Conservation (phyloP, 176 grass and related monocot genomes). For the Poa pratensis region DNA sequence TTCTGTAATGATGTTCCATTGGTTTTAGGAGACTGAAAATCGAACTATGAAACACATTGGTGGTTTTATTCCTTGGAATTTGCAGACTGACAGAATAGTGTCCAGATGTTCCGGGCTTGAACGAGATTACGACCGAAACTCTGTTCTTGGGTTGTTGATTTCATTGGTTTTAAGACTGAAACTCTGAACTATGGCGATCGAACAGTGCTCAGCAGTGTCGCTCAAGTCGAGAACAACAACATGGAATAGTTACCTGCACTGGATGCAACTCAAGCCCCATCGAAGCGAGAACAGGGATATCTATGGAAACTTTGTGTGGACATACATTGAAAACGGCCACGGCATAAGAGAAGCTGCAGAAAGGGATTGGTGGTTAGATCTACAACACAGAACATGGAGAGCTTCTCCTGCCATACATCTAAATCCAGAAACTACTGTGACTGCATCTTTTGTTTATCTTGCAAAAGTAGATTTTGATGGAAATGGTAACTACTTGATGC, state of each 20-base stretch:
- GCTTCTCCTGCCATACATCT: background rate
- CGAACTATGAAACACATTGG: background rate
- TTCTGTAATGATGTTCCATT: background rate
- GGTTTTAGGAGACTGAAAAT: background rate
- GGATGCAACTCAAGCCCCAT: slow-evolving; percentile 74
- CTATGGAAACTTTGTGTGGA: slow-evolving; percentile 56
- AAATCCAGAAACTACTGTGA: slow-evolving; percentile 1
- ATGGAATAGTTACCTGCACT: slow-evolving; percentile 62
- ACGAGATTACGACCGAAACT: background rate
- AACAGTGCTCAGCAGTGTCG: background rate
- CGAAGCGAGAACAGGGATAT: slow-evolving; percentile 58
- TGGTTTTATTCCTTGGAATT: background rate
- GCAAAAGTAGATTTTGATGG: background rate
- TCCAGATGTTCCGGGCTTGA: background rate
- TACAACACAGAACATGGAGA: background rate
- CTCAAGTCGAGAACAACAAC: background rate
- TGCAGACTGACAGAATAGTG: background rate
- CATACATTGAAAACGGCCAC: slow-evolving; percentile 75
- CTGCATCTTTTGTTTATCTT: slow-evolving; percentile 21
- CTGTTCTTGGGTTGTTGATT: background rate
- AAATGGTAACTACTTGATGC: background rate
- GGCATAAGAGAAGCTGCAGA: slow-evolving; percentile 68
- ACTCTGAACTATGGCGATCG: background rate
- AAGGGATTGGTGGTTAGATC: slow-evolving; percentile 12
- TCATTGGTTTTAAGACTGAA: background rate